Evolutionary conservation across 768 basidiomycete species (phyloP).

Genomic region (Mycena amicta): DNA sequence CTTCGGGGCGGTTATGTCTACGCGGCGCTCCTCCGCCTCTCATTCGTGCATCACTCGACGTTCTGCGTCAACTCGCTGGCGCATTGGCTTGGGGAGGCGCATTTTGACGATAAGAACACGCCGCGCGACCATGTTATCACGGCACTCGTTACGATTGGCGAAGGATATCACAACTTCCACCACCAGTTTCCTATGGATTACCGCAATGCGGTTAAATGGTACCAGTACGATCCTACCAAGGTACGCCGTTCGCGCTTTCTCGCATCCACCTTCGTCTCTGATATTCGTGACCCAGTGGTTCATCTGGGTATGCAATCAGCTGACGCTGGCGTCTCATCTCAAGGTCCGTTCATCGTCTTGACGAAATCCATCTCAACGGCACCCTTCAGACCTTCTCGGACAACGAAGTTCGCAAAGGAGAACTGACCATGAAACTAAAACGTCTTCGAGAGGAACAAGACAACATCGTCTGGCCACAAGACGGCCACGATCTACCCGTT

Average conservation of each 20-base stretch:
- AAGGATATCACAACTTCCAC: constrained; percentile 99
- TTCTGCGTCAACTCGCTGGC: constrained; percentile 97
- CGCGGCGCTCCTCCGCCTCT: constrained; percentile 74
- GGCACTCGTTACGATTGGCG: constrained; percentile 88
- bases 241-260: too few relatives aligned
- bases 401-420: constrained; percentile 78
- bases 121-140: constrained; percentile 89
- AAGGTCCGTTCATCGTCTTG: constrained; percentile 49
- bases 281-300: too few relatives aligned
- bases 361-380: too few relatives aligned
- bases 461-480: constrained; percentile 75
- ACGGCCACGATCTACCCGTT: constrained; percentile 74
- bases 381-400: constrained; percentile 47
- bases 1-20: constrained; percentile 84
- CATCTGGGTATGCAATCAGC: constrained; percentile 59
- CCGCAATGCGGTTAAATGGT: constrained; percentile 93
- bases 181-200: constrained; percentile 98
- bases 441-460: constrained; percentile 79
- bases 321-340: constrained; percentile 74
- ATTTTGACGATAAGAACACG: constrained; percentile 94
- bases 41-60: constrained; percentile 91
- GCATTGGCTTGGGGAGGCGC: constrained; percentile 92
- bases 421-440: constrained; percentile 93
- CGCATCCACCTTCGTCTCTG: too few relatives aligned
- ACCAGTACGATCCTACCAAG: constrained; percentile 90